Base-by-base conservation (phyloP, 495 filamentous ascomycete genomes). In the Aspergillus hancockii region DNA sequence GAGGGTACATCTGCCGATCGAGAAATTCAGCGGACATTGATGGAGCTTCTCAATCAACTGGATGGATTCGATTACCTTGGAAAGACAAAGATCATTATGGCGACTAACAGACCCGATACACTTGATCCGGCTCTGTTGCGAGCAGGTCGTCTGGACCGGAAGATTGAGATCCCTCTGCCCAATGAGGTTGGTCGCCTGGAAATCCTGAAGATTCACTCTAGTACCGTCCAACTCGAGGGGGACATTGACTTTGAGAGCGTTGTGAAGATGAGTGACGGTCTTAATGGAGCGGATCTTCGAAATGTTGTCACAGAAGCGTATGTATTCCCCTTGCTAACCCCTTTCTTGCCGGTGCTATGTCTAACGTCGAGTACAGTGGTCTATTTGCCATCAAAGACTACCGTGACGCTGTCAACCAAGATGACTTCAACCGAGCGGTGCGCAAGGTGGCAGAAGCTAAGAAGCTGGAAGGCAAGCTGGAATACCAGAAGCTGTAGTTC, bases 31-130 rank as follows among this genome's bases (percentile, higher is more conserved):
- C 90, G 95, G 59, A 99, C 95, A 40, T 81, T 99, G 60, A 99
- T 99, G 95, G 95, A 99, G 70, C 83, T 99, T 30, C 88, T 99
- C 59, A 99, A 99, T 73, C 95, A 99, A 73, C 85, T 99, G 47
- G 95, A 99, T 73, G 95, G 95, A 56, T 99, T 99, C 79, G 95
- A 99, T 72, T 99, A 99, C 74, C 82, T 99, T 6, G 95, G 95
- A 57, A 96, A 97, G 83, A 99, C 95, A 22, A 99, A 99, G 81
- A 99, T 99, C 75, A 99, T 98, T 79, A 99, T 99, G 95, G 95
- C 95, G 28, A 99, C 95, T 34, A 99, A 99, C 80, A 84, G 95
- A 72, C 95, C 95, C 14, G 95, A 99, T 73, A 99, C 95, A 2
- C 85, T 99, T 19, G 95, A 99, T 71, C 95, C 95, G 10, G 95